Conservation (phyloP, 163 green algal species). For the Picocystis sp. region DNA sequence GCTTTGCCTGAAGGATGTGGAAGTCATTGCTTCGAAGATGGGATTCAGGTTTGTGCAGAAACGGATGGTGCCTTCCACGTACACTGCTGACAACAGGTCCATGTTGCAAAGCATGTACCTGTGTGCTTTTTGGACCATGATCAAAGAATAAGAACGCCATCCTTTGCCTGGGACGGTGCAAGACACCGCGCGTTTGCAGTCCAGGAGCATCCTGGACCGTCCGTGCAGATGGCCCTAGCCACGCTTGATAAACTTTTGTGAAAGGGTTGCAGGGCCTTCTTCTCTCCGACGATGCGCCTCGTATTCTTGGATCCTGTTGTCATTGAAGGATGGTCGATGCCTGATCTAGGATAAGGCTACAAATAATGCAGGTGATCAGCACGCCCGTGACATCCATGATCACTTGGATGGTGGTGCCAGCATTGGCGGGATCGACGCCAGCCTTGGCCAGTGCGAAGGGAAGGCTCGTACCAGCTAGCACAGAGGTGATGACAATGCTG, state of each 20-base stretch:
- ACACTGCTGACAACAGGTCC: constrained; percentile 26
- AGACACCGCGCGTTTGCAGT: too few species aligned
- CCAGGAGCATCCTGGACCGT: too few species aligned
- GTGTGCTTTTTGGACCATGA: constrained; percentile 42
- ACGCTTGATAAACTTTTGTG: too few species aligned
- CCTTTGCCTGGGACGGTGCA: too few species aligned
- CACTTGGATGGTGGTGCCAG: constrained; percentile 72
- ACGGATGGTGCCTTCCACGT: constrained; percentile 3
- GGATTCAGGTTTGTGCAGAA: constrained; percentile 26
- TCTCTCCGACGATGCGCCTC: too few species aligned
- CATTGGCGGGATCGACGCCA: constrained; percentile 71
- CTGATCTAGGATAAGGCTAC: constrained; percentile 49
- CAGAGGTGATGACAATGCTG: constrained; percentile 59
- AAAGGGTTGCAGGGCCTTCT: too few species aligned
- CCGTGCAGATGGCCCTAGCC: too few species aligned
- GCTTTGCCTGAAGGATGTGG: constrained; percentile 52
- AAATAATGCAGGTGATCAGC: constrained; percentile 60
- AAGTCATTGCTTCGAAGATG: constrained; percentile 27
- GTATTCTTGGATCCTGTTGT: too few species aligned
- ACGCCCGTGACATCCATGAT: constrained; percentile 11
- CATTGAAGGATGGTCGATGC: too few species aligned
- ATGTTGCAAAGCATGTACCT: constrained; percentile 46
- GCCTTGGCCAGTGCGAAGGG: constrained; percentile 53
- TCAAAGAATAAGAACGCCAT: constrained; percentile 14
- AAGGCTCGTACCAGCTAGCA: constrained; percentile 56